These are phyloP conservation scores for Penicillium parvum DNA, from an alignment of 495 filamentous ascomycete genomes.

Conservation along the genomic window DNA sequence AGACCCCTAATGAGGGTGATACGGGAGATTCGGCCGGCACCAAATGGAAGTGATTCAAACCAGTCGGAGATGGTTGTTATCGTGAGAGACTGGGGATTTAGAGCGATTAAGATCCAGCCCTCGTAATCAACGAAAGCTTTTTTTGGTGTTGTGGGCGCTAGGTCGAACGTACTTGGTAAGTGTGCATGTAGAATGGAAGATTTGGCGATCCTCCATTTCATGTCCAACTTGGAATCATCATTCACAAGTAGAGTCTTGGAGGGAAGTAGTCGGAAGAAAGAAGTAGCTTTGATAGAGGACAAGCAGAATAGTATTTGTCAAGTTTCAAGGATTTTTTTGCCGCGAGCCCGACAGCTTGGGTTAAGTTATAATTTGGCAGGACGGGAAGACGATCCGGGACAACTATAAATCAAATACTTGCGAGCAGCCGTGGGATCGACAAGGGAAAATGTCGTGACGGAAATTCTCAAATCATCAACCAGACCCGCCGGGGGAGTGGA, in stretches of 20 bases:
- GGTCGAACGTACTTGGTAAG: constrained; percentile 9
- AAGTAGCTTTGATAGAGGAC: not conserved
- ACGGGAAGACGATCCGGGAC: constrained; percentile 31
- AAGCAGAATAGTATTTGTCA: not conserved
- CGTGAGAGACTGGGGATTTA: not conserved
- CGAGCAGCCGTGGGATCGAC: constrained; percentile 20
- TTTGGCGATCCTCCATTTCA: constrained; percentile 15
- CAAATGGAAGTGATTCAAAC: not conserved
- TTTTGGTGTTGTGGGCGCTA: constrained; percentile 4
- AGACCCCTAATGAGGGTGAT: constrained; percentile 12
- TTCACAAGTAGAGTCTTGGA: too few species aligned
- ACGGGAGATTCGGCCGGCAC: not conserved
- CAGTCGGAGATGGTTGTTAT: not conserved
- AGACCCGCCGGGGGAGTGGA: constrained; percentile 16
- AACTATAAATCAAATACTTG: constrained; percentile 24
- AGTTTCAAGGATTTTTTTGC: not conserved
- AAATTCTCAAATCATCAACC: too few species aligned
- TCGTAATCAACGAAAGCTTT: not conserved
- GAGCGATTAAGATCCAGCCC: not conserved
- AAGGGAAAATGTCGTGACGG: constrained; percentile 12
- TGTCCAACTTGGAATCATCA: too few species aligned
- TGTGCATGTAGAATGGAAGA: constrained; percentile 5
- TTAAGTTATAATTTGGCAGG: constrained; percentile 44
- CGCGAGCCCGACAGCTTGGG: constrained; percentile 40
- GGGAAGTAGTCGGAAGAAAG: not conserved